Evolutionary conservation across 352 stramenopile genomes (phyloP).

Genomic region (Pythium dissimile): DNA sequence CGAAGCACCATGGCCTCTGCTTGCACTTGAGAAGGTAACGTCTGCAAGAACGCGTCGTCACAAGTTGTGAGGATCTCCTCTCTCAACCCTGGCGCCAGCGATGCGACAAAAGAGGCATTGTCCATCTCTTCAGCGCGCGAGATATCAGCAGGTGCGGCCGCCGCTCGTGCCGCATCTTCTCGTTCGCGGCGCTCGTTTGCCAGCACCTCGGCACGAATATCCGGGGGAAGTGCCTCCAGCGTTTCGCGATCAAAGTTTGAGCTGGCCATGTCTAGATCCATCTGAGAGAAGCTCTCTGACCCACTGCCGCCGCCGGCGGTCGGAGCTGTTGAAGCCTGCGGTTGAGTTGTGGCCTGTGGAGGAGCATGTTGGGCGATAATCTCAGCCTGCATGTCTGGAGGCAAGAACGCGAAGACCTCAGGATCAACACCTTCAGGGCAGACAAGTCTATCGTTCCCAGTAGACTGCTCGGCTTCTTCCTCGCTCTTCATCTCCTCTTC

Average conservation of each 20-base stretch:
- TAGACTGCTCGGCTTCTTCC: slow-evolving; percentile 10
- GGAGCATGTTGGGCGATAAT: slow-evolving; percentile 84
- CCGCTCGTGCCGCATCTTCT: slow-evolving; percentile 60
- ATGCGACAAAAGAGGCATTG: slow-evolving; percentile 97
- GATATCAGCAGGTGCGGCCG: slow-evolving; percentile 85
- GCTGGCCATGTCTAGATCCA: slow-evolving; percentile 82
- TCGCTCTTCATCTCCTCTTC: slow-evolving; percentile 21
- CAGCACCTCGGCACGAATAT: slow-evolving; percentile 96
- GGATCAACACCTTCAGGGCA: slow-evolving; percentile 95
- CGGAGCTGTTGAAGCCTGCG: neutral
- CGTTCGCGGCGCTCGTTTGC: slow-evolving; percentile 94
- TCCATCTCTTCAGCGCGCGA: slow-evolving; percentile 98
- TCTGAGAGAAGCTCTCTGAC: slow-evolving; percentile 70
- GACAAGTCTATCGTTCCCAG: slow-evolving; percentile 19
- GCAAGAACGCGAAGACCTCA: slow-evolving; percentile 96
- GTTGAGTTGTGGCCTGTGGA: slow-evolving; percentile 21
- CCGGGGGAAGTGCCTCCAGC: slow-evolving; percentile 94
- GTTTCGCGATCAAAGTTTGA: slow-evolving; percentile 94
- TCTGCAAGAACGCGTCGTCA: slow-evolving; percentile 94
- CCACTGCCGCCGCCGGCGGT: slow-evolving; percentile 3
- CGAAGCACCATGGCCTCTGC: slow-evolving; percentile 95
- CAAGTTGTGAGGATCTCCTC: slow-evolving; percentile 97
- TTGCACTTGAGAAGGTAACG: slow-evolving; percentile 91
- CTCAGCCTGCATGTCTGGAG: slow-evolving; percentile 96
- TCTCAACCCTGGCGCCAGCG: slow-evolving; percentile 92